A percentile compares a stretch with the other conserved stretches of the same genome.
Conservation (phyloP, 2,329 filamentous ascomycete species). For the Rhynchosporium agropyri region DNA sequence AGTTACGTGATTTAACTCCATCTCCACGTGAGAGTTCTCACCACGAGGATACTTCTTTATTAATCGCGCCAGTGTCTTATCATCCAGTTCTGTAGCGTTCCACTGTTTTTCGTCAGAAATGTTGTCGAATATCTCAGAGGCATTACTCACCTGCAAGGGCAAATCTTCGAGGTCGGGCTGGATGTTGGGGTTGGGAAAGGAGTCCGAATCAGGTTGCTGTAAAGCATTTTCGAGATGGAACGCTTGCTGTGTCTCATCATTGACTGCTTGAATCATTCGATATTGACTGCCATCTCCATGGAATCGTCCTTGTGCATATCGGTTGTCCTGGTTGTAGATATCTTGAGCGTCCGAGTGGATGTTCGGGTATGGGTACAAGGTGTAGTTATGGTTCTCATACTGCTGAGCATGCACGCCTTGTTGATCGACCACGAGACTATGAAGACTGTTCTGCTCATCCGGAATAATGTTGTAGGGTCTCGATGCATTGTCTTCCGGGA, state of each 20-base stretch:
- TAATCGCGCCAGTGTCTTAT: slow-evolving; percentile 4
- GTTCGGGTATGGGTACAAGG: background rate
- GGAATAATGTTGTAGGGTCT: background rate
- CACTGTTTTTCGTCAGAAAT: background rate
- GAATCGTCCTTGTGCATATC: too few species aligned
- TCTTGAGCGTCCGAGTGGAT: background rate
- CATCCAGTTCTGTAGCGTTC: background rate
- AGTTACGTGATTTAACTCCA: background rate
- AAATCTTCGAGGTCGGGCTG: slow-evolving; percentile 5
- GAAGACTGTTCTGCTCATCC: background rate
- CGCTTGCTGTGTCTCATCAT: background rate
- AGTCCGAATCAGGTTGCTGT: background rate
- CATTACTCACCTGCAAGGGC: background rate
- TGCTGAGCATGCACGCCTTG: background rate
- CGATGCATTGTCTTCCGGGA: background rate
- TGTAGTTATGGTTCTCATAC: background rate
- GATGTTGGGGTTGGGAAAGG: background rate
- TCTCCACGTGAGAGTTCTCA: background rate
- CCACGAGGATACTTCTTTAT: slow-evolving; percentile 8
- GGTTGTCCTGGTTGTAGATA: too few species aligned
- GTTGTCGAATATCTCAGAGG: background rate
- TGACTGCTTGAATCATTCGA: background rate
- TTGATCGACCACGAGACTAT: background rate
- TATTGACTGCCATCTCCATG: background rate
- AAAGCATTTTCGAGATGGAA: background rate